Evolutionary conservation across 805 yeast genomes (phyloP), one percentile per base, ranked within the genome.

Genomic region (Zygoascus bituminiphila): DNA sequence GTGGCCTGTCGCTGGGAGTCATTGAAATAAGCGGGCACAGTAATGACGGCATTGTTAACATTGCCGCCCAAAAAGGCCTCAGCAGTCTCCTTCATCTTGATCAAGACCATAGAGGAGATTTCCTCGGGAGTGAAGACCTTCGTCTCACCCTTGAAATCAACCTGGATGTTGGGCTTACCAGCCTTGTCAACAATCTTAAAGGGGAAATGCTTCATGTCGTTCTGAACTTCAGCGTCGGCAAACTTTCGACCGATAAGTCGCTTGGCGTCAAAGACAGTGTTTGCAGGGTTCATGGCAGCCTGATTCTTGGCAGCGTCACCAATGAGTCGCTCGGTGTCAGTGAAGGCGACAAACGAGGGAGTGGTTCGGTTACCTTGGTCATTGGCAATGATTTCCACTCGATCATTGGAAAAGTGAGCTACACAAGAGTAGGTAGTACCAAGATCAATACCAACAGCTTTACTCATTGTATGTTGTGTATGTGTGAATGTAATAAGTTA

Each of bases 341-440:
- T 86, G 76, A 88, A 88, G 36, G 96, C 96, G 50, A 89, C 97
- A 67, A 84, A 89, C 29, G 96, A 89, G 50, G 97, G 96, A 50
- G 97, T 89, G 52, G 89, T 88, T 78, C 97, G 86, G 80, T 88
- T 88, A 81, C 97, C 97, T 76, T 88, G 97, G 71, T 89, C 97
- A 68, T 88, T 88, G 63, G 97, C 96, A 66, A 88, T 85, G 70
- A 88, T 89, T 72, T 89, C 97, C 46, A 89, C 97, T 60, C 89
- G 94, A 65, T 85, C 85, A 62, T 88, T 76, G 35, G 44, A n/a
- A 77, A 88, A 88, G 66, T 88, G 94, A 60, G 95, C 96, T 55
- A 88, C 96, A 81, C 96, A 88, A 46, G 96, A 88, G 75, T 88
- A 88, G 51, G 95, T 88, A 64, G 95, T 86, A 81, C 95, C 95